These are phyloP conservation scores for Nakazawaea wyomingensis DNA, from an alignment of 805 yeast genomes.

Conservation along the genomic window DNA sequence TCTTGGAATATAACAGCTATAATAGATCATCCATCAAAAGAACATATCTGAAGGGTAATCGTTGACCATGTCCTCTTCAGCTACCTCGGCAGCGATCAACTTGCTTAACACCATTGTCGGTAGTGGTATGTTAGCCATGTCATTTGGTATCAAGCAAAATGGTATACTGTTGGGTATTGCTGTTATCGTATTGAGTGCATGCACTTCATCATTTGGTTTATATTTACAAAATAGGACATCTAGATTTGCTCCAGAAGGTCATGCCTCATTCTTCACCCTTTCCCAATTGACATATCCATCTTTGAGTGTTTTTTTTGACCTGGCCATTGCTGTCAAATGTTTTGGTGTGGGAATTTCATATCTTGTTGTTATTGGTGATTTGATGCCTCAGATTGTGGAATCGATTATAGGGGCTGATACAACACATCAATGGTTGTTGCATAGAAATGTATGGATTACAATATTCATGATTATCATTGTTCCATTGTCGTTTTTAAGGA, in stretches of 20 bases:
- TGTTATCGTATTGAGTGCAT: conserved; percentile 36
- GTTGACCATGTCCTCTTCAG: conserved; percentile 27
- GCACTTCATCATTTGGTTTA: conserved; percentile 53
- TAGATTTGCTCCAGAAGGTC: conserved; percentile 49
- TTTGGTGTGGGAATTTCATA: conserved; percentile 68
- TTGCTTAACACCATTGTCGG: conserved; percentile 51
- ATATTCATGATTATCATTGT: conserved; percentile 47
- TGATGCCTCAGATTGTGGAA: conserved; percentile 55
- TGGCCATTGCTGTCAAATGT: conserved; percentile 67
- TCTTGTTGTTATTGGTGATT: conserved; percentile 64
- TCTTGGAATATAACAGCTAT: too few species aligned
- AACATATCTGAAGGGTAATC: too few species aligned
- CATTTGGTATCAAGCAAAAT: conserved; percentile 54
- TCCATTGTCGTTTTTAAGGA: conserved; percentile 69
- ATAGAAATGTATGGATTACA: conserved; percentile 59
- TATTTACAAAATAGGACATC: conserved; percentile 57
- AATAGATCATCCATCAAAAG: too few species aligned
- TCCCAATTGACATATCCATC: conserved; percentile 58
- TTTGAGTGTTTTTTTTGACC: conserved; percentile 54
- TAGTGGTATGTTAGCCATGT: conserved; percentile 62
- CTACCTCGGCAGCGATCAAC: conserved; percentile 46
- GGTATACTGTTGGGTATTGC: conserved; percentile 40
- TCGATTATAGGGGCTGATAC: conserved; percentile 21
- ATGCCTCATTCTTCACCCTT: conserved; percentile 61
- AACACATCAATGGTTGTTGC: conserved; percentile 19